Percentiles rank a stretch among this genome's conserved stretches.
These are phyloP conservation scores for Salmacisia buchloeana DNA, from an alignment of 1,284 basidiomycete genomes.

Conservation along the genomic window DNA sequence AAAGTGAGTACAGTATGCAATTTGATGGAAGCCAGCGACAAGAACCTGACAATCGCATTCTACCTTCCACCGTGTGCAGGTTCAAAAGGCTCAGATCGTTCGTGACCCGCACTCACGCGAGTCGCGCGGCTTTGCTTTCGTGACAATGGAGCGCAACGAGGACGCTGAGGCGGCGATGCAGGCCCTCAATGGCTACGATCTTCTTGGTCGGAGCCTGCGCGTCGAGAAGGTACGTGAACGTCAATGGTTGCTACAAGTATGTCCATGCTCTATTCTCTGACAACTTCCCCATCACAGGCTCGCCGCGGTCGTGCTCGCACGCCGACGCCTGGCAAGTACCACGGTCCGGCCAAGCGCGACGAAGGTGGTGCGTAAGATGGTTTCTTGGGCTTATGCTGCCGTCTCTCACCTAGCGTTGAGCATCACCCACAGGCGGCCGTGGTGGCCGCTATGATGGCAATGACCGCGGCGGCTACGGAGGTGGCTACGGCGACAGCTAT, in stretches of 20 bases:
- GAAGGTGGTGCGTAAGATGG: constrained; percentile 51
- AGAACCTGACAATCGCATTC: not conserved
- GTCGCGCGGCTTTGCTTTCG: constrained; percentile 94
- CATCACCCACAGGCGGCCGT: constrained; percentile 53
- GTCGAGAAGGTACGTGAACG: constrained; percentile 71
- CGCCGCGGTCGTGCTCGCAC: constrained; percentile 87
- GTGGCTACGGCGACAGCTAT: constrained; percentile 47
- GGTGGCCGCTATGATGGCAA: constrained; percentile 59
- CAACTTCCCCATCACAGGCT: too few species aligned
- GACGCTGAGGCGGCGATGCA: constrained; percentile 86
- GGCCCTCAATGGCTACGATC: constrained; percentile 71
- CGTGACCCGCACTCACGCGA: constrained; percentile 93
- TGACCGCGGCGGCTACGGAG: constrained; percentile 55
- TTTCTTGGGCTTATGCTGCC: constrained; percentile 30
- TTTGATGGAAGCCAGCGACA: not conserved
- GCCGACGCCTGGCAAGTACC: constrained; percentile 90
- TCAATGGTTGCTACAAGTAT: not conserved
- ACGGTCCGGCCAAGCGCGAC: constrained; percentile 76
- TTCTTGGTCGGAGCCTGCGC: constrained; percentile 76
- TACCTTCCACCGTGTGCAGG: constrained; percentile 36
- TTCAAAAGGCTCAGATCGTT: constrained; percentile 79
- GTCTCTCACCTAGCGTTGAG: constrained; percentile 17
- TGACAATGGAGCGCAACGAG: constrained; percentile 80
- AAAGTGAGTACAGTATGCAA: constrained; percentile 60
- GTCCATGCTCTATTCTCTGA: constrained; percentile 1